phyloP scores from a whole-genome alignment of 2,329 filamentous ascomycete species.

The Hymenoscyphus albidus region DNA sequence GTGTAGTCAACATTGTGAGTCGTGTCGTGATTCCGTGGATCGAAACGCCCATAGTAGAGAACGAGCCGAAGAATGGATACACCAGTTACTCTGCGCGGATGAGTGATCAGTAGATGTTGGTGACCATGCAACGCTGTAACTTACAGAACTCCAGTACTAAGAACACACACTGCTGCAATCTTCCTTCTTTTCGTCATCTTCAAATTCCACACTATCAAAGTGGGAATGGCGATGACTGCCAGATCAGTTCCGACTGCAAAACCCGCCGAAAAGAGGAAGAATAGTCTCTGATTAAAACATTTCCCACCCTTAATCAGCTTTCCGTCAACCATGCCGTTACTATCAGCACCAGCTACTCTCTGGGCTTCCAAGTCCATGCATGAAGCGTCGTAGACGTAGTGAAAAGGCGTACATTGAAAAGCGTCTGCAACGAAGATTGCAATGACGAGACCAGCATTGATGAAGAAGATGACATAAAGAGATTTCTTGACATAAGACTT shows the following conservation, averaged over 20 bases:
- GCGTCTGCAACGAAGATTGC: conserved; percentile 12
- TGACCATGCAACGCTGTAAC: conserved; percentile 32
- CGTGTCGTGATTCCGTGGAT: conserved; percentile 11
- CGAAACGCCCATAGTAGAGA: conserved; percentile 8
- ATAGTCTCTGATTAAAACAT: conserved; percentile 59
- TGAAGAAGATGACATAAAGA: conserved; percentile 26
- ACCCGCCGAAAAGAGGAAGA: conserved; percentile 63
- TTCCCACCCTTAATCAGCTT: conserved; percentile 22
- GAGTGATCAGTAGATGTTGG: background rate
- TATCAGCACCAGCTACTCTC: background rate
- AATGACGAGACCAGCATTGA: conserved; percentile 13
- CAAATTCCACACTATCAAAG: conserved; percentile 61
- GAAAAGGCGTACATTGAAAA: conserved; percentile 16
- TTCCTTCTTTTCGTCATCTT: conserved; percentile 62
- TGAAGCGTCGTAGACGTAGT: conserved; percentile 4
- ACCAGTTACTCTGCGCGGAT: conserved; percentile 12
- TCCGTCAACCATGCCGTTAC: background rate
- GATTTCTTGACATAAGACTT: conserved; percentile 35
- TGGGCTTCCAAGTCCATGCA: background rate
- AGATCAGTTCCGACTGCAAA: conserved; percentile 68
- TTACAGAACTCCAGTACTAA: conserved; percentile 62
- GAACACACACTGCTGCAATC: conserved; percentile 55
- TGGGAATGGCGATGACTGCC: conserved; percentile 59
- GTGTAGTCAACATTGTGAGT: conserved; percentile 31
- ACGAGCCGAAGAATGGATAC: conserved; percentile 11